phyloP scores from a whole-genome alignment of 345 rosid species.

The Eucalyptus sideroxylon region DNA sequence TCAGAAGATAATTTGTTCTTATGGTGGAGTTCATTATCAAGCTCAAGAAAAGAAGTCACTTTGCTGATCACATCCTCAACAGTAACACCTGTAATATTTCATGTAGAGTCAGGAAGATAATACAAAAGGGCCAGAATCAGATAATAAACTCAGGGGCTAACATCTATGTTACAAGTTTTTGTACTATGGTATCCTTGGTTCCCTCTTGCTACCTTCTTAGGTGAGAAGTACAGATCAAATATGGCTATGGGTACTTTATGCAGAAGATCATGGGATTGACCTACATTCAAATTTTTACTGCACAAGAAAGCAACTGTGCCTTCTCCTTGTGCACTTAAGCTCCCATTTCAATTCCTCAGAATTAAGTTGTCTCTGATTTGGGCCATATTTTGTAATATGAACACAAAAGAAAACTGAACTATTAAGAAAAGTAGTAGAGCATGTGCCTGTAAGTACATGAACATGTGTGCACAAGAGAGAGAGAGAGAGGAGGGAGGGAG shows the following conservation, averaged over 20 bases:
- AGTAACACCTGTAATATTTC: conserved; percentile 26
- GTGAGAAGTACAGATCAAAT: background rate
- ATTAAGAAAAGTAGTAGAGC: background rate
- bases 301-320: background rate
- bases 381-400: background rate
- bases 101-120: background rate
- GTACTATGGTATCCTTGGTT: background rate
- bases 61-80: conserved; percentile 49
- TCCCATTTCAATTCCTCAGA: background rate
- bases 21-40: conserved; percentile 19
- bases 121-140: background rate
- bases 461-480: background rate
- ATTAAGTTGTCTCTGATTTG: background rate
- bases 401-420: background rate
- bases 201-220: background rate
- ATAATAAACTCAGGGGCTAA: background rate
- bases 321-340: background rate
- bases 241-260: background rate
- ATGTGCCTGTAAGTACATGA: background rate
- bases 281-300: background rate
- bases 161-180: background rate
- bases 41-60: conserved; percentile 29
- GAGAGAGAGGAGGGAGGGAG: background rate
- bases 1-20: conserved; percentile 6
- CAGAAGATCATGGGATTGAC: background rate